Conservation (phyloP, 2,329 filamentous ascomycete species). For the Colletotrichum higginsianum region DNA sequence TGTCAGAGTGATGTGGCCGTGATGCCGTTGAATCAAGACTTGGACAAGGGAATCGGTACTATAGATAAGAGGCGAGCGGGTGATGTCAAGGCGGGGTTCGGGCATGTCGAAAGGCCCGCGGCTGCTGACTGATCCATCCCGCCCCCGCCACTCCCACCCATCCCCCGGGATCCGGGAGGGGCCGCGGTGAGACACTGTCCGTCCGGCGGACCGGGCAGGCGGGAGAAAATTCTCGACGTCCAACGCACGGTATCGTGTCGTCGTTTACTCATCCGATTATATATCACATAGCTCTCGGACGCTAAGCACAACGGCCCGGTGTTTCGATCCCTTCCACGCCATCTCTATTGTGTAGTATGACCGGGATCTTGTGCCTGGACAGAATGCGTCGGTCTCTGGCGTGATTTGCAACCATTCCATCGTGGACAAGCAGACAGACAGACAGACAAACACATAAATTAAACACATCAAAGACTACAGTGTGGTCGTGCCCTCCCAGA, state of each 20-base stretch:
- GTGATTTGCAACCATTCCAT: neutral
- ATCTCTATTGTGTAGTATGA: no score
- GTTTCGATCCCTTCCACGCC: no score
- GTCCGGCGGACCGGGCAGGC: neutral
- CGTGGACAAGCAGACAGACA: no score
- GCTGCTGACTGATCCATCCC: constrained; percentile 18
- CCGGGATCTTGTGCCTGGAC: neutral
- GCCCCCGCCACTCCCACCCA: constrained; percentile 9
- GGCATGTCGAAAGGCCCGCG: neutral
- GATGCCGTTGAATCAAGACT: no score
- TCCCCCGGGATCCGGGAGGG: constrained; percentile 4
- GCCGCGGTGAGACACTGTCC: constrained; percentile 7
- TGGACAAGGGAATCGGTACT: no score
- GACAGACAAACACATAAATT: no score
- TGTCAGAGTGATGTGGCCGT: no score
- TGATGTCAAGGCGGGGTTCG: constrained; percentile 16
- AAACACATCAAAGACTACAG: no score
- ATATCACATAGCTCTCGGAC: neutral
- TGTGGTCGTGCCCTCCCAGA: no score
- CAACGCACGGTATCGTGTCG: neutral
- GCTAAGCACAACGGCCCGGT: neutral
- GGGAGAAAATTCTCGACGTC: neutral
- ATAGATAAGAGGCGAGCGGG: neutral
- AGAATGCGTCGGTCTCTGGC: neutral
- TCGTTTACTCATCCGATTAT: neutral